Base-by-base conservation (phyloP, 176 grass and related monocot genomes). In the Oryza coarctata region DNA sequence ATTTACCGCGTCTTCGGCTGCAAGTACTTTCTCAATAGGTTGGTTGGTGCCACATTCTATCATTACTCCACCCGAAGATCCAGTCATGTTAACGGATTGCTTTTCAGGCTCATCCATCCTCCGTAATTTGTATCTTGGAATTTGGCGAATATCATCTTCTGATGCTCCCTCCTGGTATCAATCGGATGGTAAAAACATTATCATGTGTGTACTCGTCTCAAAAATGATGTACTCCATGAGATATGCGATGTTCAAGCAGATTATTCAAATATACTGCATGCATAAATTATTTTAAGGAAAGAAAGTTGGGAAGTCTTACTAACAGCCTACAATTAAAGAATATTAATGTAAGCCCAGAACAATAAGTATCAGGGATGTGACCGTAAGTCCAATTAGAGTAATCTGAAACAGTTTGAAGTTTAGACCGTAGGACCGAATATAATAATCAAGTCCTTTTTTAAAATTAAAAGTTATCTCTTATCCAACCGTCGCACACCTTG, bases 1-100 rank as follows among this genome's bases (percentile, higher is more conserved):
- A 82, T 69, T 87, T 89, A 97, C 94, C 9, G 94, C 94, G 88
- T 97, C 94, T 74, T 97, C 94, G 40, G 68, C 79, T 61, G 68
- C 81, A 90, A 97, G 82, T 60, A 74, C 80, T 75, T 90, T 88
- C 82, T 89, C 86, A 57, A 77, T 84, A 23, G 91, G 86, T 80
- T 87, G 90, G 70, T 92, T 86, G 63, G 84, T 89, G 31, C 87
- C 85, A 41, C 76, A 79, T 15, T 92, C 90, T 76, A 77, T 88
- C 88, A 93, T 90, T 69, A 86, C 86, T 64, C 84, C 86, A 84
- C 88, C 91, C 66, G 75, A 87, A 87, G 76, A 58, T 65, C 41
- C 86, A 65, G 11, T 70, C 25, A 34, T 31, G 57, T 9, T 38
- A 28, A 50, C 57, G 63, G 23, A 45, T 50, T 55, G 31, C 45